Percentiles rank a stretch among this genome's conserved stretches.
Conservation (phyloP, 345 rosid species). For the Aquilaria sinensis region DNA sequence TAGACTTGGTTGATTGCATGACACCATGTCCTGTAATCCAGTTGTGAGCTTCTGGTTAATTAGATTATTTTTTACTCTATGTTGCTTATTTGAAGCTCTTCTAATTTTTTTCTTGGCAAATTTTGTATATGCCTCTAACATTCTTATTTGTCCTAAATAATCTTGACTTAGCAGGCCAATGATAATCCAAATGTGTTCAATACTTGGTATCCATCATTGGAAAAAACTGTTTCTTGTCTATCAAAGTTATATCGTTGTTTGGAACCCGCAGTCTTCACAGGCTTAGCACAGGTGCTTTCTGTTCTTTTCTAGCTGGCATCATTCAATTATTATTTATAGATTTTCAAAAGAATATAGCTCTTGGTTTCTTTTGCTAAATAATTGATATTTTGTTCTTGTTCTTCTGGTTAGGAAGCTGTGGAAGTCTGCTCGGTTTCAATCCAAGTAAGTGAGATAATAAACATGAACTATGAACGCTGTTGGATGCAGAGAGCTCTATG, state of each 20-base stretch:
- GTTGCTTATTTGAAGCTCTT: no score
- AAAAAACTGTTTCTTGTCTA: slow-evolving; percentile 88
- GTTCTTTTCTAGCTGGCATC: slow-evolving; percentile 8
- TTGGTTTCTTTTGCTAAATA: slow-evolving; percentile 16
- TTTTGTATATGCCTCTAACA: background rate
- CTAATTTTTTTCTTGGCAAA: no score
- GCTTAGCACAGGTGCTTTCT: slow-evolving; percentile 83
- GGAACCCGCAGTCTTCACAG: slow-evolving; percentile 85
- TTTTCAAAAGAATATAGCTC: background rate
- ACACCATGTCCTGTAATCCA: no score
- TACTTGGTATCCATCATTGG: slow-evolving; percentile 95
- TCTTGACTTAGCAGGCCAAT: slow-evolving; percentile 37
- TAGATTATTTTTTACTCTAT: no score
- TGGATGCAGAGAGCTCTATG: background rate
- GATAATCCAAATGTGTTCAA: slow-evolving; percentile 59
- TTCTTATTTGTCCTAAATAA: background rate
- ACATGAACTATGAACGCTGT: slow-evolving; percentile 1
- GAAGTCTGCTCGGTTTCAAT: slow-evolving; percentile 86
- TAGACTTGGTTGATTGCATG: no score
- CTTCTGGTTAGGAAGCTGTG: slow-evolving; percentile 78
- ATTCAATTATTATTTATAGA: slow-evolving; percentile 4
- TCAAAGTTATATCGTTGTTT: slow-evolving; percentile 85
- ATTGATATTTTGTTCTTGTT: slow-evolving; percentile 17
- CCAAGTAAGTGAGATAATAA: slow-evolving; percentile 56
- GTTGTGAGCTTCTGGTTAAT: no score